Base-by-base conservation (phyloP, 2,329 filamentous ascomycete species). In the Fusarium abutilonis region DNA sequence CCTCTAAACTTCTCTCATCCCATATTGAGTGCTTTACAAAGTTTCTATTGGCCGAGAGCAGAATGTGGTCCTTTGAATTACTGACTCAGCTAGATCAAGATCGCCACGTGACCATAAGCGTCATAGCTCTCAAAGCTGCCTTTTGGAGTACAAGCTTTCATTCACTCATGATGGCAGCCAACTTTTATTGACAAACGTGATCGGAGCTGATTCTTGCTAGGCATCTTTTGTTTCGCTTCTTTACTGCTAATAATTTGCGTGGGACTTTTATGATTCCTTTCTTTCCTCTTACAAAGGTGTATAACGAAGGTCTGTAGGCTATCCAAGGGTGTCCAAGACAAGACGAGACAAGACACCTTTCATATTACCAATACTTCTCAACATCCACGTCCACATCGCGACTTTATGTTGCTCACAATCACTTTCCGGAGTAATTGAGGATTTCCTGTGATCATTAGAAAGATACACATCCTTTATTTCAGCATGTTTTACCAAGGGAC, bases 401-500 rank as follows among this genome's bases (percentile, higher is more conserved):
- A 17, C 29, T 48, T 49, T 38, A 34, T 49, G 43, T 51, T 32
- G 38, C 44, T 39, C 35, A 28, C 28, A 36, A 23, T 50, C 41
- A 36, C 15, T 46, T 29, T 9, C 17, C 26, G 15, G 36, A 17
- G 17, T 32, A 32, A 14, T n/a, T 36, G 14, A 35, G 17, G 19
- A 4, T 36, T 51, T 15, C 19, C 23, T 47, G 13, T 42, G 19
- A 11, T 19, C 39, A 3, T 26, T 23, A 52, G 11, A 21, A 14
- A 19, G 36, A 21, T 14, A 21, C 14, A 11, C 6, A 28, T 14
- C 21, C 10, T 6, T 8, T 23, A 36, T 9, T 46, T 35, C 57
- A 36, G 14, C 38, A 93, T 96, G 89, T 97, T 97, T 77, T 93
- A 93, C 74, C 72, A 88, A 58, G 93, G 93, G 15, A 87, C 86